Evolutionary conservation across 2,329 filamentous ascomycete genomes (phyloP).

Genomic region (Hyphodiscus sp.): DNA sequence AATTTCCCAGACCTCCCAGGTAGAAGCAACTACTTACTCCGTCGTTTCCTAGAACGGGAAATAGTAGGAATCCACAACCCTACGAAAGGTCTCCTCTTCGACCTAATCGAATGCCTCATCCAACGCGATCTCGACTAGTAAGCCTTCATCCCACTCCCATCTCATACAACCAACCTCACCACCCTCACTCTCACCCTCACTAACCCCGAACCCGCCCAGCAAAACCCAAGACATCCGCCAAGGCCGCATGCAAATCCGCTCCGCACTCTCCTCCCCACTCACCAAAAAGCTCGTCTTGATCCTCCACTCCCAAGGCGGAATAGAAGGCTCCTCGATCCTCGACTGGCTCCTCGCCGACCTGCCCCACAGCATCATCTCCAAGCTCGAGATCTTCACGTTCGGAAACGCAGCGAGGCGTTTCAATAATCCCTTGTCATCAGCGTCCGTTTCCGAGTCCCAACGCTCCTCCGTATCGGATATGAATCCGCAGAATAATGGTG

Average conservation of each 20-base stretch:
- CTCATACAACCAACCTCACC: too few species aligned
- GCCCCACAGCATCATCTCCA: slow-evolving; percentile 52
- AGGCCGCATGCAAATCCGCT: slow-evolving; percentile 55
- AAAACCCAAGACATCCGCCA: slow-evolving; percentile 59
- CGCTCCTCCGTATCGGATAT: background rate
- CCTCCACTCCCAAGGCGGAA: slow-evolving; percentile 68
- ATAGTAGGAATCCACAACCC: slow-evolving; percentile 67
- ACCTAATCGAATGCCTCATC: slow-evolving; percentile 67
- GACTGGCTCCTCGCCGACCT: slow-evolving; percentile 70
- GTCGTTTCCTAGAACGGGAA: slow-evolving; percentile 39
- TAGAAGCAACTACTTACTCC: too few species aligned
- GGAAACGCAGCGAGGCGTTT: slow-evolving; percentile 72
- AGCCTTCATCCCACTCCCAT: too few species aligned
- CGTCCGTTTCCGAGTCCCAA: background rate
- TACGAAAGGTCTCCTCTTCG: slow-evolving; percentile 64
- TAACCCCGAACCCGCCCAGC: slow-evolving; percentile 27
- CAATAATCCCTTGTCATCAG: slow-evolving; percentile 40
- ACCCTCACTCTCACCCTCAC: too few species aligned
- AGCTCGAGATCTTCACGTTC: slow-evolving; percentile 70
- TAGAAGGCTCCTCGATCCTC: slow-evolving; percentile 61
- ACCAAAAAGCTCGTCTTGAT: slow-evolving; percentile 65
- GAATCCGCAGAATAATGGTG: background rate
- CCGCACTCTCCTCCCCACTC: slow-evolving; percentile 40
- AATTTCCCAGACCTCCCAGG: too few species aligned
- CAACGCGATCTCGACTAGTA: slow-evolving; percentile 60